A percentile compares a stretch with the other conserved stretches of the same genome.
Evolutionary conservation across 305 asterid genomes (phyloP).

Genomic region (Rubia tinctorum): DNA sequence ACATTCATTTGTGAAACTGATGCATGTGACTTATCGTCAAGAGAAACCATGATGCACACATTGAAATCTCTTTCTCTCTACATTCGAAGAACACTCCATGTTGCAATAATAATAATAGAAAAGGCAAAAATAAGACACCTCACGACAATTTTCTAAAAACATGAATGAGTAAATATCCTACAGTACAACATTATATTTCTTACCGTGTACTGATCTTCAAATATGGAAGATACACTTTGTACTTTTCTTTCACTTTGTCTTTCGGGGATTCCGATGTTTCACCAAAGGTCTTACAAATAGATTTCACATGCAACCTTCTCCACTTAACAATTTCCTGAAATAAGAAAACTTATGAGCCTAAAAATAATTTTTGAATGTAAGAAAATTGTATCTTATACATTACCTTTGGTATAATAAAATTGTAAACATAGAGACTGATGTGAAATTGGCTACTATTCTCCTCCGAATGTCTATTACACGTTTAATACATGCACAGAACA

Average conservation of each 20-base stretch:
- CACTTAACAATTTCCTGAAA: slow-evolving; percentile 63
- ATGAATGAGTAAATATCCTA: too few species aligned
- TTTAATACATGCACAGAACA: slow-evolving; percentile 16
- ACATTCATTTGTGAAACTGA: too few species aligned
- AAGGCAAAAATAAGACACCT: too few species aligned
- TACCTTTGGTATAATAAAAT: slow-evolving; percentile 84
- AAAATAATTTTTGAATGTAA: background rate
- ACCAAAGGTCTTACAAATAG: slow-evolving; percentile 54
- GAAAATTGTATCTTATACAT: slow-evolving; percentile 16
- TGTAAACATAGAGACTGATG: slow-evolving; percentile 64
- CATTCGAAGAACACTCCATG: too few species aligned
- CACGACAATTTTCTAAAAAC: too few species aligned
- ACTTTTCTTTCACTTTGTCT: slow-evolving; percentile 14
- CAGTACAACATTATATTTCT: too few species aligned
- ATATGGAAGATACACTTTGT: too few species aligned
- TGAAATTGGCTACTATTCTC: slow-evolving; percentile 30
- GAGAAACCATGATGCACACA: too few species aligned
- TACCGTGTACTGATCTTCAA: too few species aligned
- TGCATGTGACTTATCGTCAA: too few species aligned
- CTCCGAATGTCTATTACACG: slow-evolving; percentile 42
- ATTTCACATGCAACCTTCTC: slow-evolving; percentile 45
- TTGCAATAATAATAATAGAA: too few species aligned
- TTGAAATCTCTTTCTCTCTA: too few species aligned
- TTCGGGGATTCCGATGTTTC: slow-evolving; percentile 33
- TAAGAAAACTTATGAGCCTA: slow-evolving; percentile 19